Evolutionary conservation across 345 rosid species (phyloP), one percentile per base, ranked within the genome.

Genomic region (Syzygium jambos): DNA sequence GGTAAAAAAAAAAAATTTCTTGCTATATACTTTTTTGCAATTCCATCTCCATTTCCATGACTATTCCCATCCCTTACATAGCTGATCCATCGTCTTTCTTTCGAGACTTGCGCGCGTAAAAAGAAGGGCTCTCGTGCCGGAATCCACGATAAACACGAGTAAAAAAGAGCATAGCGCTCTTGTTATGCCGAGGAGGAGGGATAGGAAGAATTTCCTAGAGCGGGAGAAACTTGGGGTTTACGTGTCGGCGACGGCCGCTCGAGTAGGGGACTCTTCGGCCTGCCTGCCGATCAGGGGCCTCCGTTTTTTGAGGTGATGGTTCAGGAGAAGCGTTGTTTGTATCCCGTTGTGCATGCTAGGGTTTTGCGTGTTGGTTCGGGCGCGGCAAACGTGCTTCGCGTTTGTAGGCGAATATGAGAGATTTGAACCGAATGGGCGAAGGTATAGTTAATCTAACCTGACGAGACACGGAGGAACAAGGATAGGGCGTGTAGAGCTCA

Each of bases 171-270:
- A 2, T 13, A 13, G 34, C 27, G 13, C 73, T 13, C 6, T 12
- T 3, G 22, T 3, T 34, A 0, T 17, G 1, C 23, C 2, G 41
- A 34, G 38, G 38, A 34, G 38, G 38, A 68, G 38, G 38, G 27
- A 19, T 9, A 1, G 25, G 13, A 34, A 73, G 49, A 38, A 19
- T 34, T 73, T 73, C 22, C 25, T 73, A 10, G 4, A 4, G 23
- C 11, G 0, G 25, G 3, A 3, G 22, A 73, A 38, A 15, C n/a
- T 1, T 5, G 9, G 23, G 23, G 7, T 38, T 73, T 21, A 38
- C 6, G 2, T 5, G 14, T 38, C 1, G 1, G 10, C 0, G 1
- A 6, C 0, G 0, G 49, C 1, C 0, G 0, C 14, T 73, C 0
- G 14, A 19, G 82, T 19, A 38, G 1, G 46, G 80, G 1, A 73